Conservation (phyloP, 2,329 filamentous ascomycete species). For the Colletotrichum abscissum region DNA sequence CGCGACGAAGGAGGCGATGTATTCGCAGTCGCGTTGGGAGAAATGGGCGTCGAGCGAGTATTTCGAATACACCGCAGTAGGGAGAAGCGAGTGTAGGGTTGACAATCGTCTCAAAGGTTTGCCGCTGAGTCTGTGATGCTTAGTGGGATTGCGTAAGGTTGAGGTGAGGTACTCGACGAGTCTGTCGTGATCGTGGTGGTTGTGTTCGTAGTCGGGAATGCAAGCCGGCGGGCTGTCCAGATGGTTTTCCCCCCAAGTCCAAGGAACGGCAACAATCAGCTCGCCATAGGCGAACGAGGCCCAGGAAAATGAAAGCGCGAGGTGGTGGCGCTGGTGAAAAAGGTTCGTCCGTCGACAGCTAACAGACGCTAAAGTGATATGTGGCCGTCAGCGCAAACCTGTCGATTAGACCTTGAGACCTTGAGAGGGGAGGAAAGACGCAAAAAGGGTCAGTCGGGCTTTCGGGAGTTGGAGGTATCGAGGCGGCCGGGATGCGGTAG, state of each 20-base stretch:
- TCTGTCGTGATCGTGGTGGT: neutral
- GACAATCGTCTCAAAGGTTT: conserved; percentile 1
- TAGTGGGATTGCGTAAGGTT: neutral
- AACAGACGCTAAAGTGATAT: conserved; percentile 27
- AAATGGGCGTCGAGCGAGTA: conserved; percentile 7
- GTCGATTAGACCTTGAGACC: conserved; percentile 6
- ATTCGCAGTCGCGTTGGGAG: conserved; percentile 13
- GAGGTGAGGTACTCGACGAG: conserved; percentile 1
- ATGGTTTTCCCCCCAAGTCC: conserved; percentile 26
- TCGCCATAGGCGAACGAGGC: conserved; percentile 21
- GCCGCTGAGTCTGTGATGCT: neutral
- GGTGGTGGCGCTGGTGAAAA: conserved; percentile 31
- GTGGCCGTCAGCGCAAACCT: conserved; percentile 33
- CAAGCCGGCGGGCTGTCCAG: conserved; percentile 9
- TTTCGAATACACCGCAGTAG: conserved; percentile 6
- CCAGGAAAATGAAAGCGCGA: conserved; percentile 21
- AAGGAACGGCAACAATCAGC: conserved; percentile 27
- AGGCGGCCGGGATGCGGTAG: conserved; percentile 21
- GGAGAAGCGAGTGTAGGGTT: conserved; percentile 21
- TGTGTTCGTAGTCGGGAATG: neutral
- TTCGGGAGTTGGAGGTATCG: conserved; percentile 25
- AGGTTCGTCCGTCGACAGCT: conserved; percentile 29
- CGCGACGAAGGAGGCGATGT: conserved; percentile 25
- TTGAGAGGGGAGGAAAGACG: conserved; percentile 6
- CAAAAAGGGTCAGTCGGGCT: conserved; percentile 22